Conservation (phyloP, 345 rosid genomes). For the Excoecaria cochinchinensis region DNA sequence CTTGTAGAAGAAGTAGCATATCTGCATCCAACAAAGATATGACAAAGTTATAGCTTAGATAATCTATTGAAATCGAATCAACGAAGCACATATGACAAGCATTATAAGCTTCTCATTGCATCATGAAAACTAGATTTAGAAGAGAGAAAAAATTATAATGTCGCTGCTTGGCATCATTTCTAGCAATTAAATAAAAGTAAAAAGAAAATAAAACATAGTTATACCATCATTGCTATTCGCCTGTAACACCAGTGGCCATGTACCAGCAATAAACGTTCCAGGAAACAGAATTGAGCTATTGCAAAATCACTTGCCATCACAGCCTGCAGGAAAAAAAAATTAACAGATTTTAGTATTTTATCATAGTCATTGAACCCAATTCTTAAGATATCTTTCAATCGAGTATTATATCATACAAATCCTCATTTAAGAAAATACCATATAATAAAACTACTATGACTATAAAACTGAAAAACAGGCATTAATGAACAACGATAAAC, state of each 20-base stretch:
- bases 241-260: conserved; percentile 99
- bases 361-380: not conserved
- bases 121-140: not conserved
- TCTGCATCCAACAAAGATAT: conserved; percentile 46
- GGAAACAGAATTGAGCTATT: conserved; percentile 78
- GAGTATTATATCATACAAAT: not conserved
- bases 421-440: not conserved
- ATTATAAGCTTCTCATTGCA: not conserved
- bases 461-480: not conserved
- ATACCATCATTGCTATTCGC: conserved; percentile 87
- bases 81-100: not conserved
- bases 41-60: not conserved
- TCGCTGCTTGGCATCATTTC: not conserved
- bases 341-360: conserved; percentile 11
- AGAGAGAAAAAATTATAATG: not conserved
- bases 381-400: not conserved
- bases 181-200: not conserved
- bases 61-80: not conserved
- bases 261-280: conserved; percentile 78
- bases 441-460: not conserved
- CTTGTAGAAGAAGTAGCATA: conserved; percentile 97
- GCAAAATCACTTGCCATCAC: conserved; percentile 96
- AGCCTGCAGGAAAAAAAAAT: conserved; percentile 48
- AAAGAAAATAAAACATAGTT: conserved; percentile 5
- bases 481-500: not conserved